Conservation (phyloP, 306 rosid species). For the Cucurbita moschata region DNA sequence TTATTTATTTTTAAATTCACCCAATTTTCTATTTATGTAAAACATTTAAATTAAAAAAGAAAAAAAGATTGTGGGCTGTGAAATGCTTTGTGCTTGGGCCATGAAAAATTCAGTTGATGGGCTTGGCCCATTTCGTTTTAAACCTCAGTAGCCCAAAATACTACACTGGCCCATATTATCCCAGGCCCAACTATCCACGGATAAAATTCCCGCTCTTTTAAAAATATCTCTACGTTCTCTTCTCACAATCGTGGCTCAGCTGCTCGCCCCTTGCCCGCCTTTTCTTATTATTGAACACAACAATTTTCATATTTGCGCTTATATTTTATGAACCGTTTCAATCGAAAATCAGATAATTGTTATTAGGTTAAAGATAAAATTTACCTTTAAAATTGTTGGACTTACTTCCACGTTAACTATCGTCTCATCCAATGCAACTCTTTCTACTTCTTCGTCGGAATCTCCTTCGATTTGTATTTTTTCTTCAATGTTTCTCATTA, state of each 20-base stretch:
- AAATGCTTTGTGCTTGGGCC: not conserved
- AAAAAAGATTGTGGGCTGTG: not conserved
- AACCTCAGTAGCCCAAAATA: not conserved
- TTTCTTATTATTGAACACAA: too few species aligned
- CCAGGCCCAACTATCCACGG: not conserved
- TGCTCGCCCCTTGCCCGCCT: not conserved
- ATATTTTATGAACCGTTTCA: too few species aligned
- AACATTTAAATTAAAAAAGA: too few species aligned
- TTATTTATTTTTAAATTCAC: too few species aligned
- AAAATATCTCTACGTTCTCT: not conserved
- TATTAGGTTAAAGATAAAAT: too few species aligned
- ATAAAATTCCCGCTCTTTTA: not conserved
- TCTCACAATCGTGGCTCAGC: not conserved
- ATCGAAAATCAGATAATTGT: too few species aligned
- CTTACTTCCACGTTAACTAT: not conserved
- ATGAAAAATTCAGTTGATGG: not conserved
- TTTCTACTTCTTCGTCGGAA: not conserved
- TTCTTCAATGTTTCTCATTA: not conserved
- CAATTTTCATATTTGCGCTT: too few species aligned
- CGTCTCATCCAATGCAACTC: not conserved
- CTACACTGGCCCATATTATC: not conserved
- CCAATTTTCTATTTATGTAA: not conserved
- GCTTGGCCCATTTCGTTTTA: not conserved
- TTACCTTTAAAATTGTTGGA: too few species aligned
- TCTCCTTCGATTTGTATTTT: not conserved